These are phyloP conservation scores for Perkinsus marinus DNA, from an alignment of 169 alveolate genomes.

Conservation along the genomic window DNA sequence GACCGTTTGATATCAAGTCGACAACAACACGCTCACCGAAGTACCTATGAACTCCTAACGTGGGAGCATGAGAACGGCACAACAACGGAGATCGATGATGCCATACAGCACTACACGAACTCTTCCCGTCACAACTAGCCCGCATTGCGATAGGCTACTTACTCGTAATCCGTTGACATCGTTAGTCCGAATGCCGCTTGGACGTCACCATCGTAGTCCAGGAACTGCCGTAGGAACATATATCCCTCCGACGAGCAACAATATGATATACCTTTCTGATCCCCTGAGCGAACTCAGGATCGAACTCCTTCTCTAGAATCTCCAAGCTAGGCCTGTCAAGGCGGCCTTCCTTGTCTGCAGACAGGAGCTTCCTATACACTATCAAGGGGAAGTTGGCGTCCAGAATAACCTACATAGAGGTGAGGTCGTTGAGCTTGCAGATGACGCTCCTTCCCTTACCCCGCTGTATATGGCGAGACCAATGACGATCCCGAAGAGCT, in stretches of 20 bases:
- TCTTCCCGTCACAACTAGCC: too few relatives aligned
- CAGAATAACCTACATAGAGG: slow-evolving; percentile 17
- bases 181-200: neutral
- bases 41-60: neutral
- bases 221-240: neutral
- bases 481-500: slow-evolving; percentile 60
- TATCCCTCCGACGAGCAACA: neutral
- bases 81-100: too few relatives aligned
- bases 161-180: neutral
- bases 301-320: neutral
- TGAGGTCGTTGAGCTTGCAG: neutral
- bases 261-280: neutral
- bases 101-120: too few relatives aligned
- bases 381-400: slow-evolving; percentile 65
- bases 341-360: neutral
- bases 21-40: neutral
- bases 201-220: neutral
- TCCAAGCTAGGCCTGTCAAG: neutral
- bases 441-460: neutral
- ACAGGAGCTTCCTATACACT: slow-evolving; percentile 55
- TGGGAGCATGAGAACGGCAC: neutral
- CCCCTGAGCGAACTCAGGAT: neutral
- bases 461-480: slow-evolving; percentile 69
- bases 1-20: neutral
- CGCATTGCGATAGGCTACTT: neutral